Conservation (phyloP, 169 alveolate genomes). For the Plasmodium sp. region DNA sequence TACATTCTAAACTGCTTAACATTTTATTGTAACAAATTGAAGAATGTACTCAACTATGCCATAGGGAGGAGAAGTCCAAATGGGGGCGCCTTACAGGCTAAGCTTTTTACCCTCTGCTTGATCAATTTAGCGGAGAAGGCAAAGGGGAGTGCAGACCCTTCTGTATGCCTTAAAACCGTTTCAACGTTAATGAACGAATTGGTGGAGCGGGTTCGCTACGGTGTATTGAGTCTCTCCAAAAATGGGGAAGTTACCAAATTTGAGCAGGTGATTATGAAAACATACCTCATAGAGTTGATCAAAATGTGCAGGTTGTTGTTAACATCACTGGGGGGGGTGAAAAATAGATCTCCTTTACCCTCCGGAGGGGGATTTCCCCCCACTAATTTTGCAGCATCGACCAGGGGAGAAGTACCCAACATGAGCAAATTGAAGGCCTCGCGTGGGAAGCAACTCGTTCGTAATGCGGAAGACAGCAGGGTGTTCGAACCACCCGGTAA, state of each 20-base stretch:
- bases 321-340: not conserved
- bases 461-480: not conserved
- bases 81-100: not conserved
- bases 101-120: slow-evolving; percentile 25
- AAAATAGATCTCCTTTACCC: not conserved
- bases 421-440: not conserved
- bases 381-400: not conserved
- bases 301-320: slow-evolving; percentile 8
- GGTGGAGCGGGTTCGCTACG: not conserved
- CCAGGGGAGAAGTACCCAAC: not conserved
- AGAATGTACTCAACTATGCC: slow-evolving; percentile 30
- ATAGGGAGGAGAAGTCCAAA: slow-evolving; percentile 10
- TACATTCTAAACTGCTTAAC: slow-evolving; percentile 22
- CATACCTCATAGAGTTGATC: slow-evolving; percentile 26
- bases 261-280: slow-evolving; percentile 37
- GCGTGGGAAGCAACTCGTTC: not conserved
- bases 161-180: not conserved
- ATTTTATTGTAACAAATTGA: slow-evolving; percentile 37
- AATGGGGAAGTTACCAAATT: slow-evolving; percentile 6
- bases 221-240: slow-evolving; percentile 12
- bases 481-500: not conserved
- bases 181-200: slow-evolving; percentile 12
- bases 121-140: slow-evolving; percentile 25
- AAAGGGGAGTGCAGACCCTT: not conserved
- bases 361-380: not conserved